phyloP scores from a whole-genome alignment of 495 filamentous ascomycete species.

The Podospora sp. region DNA sequence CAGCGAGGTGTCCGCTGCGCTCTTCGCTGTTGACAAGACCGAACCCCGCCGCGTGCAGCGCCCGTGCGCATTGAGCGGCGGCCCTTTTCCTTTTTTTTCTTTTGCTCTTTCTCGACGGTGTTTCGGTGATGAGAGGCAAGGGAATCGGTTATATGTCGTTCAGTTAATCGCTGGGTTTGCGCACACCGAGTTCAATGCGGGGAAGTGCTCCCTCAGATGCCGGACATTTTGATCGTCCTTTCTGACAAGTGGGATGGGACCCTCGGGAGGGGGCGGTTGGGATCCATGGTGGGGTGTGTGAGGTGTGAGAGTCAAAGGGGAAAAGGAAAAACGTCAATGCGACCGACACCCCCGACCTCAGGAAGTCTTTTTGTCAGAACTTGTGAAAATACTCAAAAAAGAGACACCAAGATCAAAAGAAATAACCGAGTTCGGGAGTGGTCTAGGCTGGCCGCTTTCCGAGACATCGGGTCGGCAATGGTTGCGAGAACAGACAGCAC shows the following conservation, averaged over 20 bases:
- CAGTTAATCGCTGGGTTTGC: background rate
- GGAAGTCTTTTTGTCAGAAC: background rate
- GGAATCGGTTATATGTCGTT: background rate
- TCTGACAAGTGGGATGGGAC: background rate
- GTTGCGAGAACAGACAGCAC: too few species aligned
- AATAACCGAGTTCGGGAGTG: background rate
- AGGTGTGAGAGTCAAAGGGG: background rate
- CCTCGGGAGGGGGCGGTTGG: background rate
- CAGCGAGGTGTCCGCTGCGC: background rate
- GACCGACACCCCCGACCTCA: background rate
- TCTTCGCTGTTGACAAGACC: background rate
- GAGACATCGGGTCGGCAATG: background rate
- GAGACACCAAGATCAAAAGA: background rate
- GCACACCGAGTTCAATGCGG: background rate
- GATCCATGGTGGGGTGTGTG: background rate
- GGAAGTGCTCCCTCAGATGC: background rate
- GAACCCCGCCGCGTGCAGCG: background rate
- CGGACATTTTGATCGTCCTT: background rate
- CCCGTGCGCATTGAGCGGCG: background rate
- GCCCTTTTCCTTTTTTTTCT: background rate
- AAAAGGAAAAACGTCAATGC: background rate
- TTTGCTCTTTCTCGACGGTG: background rate
- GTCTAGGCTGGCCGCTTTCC: background rate
- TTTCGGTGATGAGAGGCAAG: background rate
- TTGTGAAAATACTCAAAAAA: background rate